phyloP scores from a whole-genome alignment of 2,329 filamentous ascomycete genomes.

The Cladosporium sp. region DNA sequence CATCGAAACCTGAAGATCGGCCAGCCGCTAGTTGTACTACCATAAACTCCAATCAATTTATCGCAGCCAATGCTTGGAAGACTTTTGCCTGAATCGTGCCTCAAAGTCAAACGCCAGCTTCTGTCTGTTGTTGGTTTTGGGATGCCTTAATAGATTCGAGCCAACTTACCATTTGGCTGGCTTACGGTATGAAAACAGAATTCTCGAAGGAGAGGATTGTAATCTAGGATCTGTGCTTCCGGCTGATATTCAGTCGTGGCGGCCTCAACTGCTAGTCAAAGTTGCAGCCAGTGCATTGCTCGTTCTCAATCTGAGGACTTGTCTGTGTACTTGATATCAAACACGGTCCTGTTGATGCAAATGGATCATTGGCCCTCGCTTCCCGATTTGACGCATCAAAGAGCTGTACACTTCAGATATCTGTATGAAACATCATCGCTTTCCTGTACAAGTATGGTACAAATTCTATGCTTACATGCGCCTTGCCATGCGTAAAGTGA shows the following conservation, averaged over 20 bases:
- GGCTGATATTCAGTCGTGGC: background rate
- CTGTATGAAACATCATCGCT: constrained; percentile 12
- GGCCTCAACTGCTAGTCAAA: background rate
- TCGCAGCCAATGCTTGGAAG: background rate
- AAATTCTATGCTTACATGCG: constrained; percentile 22
- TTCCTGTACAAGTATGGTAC: constrained; percentile 19
- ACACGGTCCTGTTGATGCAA: background rate
- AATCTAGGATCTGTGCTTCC: background rate
- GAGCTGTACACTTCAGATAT: background rate
- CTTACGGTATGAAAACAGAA: background rate
- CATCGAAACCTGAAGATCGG: constrained; percentile 10
- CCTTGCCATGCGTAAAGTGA: constrained; percentile 21
- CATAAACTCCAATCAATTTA: background rate
- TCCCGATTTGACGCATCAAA: background rate
- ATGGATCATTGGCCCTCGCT: background rate
- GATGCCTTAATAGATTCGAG: background rate
- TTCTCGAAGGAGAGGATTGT: background rate
- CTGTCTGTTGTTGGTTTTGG: background rate
- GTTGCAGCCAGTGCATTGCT: background rate
- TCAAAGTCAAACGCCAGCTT: background rate
- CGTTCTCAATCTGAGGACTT: background rate
- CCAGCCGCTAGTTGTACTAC: background rate
- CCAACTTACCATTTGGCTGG: background rate
- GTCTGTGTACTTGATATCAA: background rate
- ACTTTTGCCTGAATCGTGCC: background rate